These are phyloP conservation scores for Populus pruinosa DNA, from an alignment of 345 rosid genomes.

Conservation along the genomic window DNA sequence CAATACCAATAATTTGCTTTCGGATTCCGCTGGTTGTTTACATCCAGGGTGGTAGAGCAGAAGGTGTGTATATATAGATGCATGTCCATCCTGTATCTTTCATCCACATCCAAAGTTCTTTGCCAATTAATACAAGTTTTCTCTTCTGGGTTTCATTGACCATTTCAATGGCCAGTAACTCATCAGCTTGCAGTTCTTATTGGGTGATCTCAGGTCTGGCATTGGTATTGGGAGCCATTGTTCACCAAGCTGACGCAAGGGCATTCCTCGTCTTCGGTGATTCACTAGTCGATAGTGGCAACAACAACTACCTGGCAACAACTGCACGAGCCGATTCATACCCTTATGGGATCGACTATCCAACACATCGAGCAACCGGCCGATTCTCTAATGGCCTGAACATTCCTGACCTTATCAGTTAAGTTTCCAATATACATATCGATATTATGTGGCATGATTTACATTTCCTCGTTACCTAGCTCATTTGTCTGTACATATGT, in stretches of 20 bases:
- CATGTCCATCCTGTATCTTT: background rate
- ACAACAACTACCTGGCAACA: constrained; percentile 65
- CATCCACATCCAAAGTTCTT: background rate
- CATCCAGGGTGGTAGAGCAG: background rate
- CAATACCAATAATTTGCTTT: background rate
- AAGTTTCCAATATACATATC: background rate
- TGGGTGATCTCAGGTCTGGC: background rate
- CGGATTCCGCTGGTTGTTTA: background rate
- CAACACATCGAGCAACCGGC: constrained; percentile 56
- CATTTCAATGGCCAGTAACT: background rate
- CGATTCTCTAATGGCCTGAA: constrained; percentile 75
- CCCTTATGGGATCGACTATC: constrained; percentile 72
- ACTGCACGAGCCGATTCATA: constrained; percentile 74
- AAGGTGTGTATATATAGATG: background rate
- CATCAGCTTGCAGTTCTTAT: background rate
- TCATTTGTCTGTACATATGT: background rate
- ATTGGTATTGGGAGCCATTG: constrained; percentile 1
- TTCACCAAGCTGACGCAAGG: constrained; percentile 40
- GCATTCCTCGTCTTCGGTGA: constrained; percentile 84
- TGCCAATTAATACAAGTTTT: background rate
- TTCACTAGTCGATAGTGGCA: constrained; percentile 77
- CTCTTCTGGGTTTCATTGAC: background rate
- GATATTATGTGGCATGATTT: background rate
- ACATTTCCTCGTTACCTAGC: background rate
- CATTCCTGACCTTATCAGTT: constrained; percentile 74